Percentiles rank a stretch among this genome's conserved stretches.
phyloP scores from a whole-genome alignment of 768 basidiomycete genomes.

The Arthromyces matolae region DNA sequence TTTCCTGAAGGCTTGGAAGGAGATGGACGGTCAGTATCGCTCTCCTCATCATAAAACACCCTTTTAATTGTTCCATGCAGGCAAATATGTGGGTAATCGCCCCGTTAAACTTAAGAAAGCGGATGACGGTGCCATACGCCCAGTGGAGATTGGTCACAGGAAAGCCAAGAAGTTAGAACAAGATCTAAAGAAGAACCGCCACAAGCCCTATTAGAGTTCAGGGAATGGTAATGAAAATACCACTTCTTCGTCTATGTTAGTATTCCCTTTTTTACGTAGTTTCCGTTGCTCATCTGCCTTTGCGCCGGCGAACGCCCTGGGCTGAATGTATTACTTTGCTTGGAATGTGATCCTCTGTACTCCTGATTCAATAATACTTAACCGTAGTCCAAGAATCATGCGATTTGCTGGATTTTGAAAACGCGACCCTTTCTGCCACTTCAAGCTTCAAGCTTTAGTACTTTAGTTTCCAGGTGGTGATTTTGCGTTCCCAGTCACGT shows the following conservation, averaged over 20 bases:
- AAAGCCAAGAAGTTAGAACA: conserved; percentile 90
- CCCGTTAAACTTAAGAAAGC: conserved; percentile 98
- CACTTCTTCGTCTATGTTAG: conserved; percentile 13
- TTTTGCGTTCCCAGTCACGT: too few relatives aligned
- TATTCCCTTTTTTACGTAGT: conserved; percentile 8
- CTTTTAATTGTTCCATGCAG: conserved; percentile 31
- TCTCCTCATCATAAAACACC: background rate
- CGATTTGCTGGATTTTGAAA: too few relatives aligned
- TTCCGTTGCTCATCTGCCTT: conserved; percentile 11
- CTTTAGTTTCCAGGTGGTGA: too few relatives aligned
- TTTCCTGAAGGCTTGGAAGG: conserved; percentile 97
- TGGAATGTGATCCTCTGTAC: background rate
- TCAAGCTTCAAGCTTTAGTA: too few relatives aligned
- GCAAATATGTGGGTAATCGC: conserved; percentile 97
- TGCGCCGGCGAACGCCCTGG: too few relatives aligned
- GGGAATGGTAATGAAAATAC: conserved; percentile 3
- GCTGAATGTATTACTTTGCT: too few relatives aligned
- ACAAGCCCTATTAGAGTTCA: conserved; percentile 69
- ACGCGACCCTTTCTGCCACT: too few relatives aligned
- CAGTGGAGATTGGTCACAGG: conserved; percentile 89
- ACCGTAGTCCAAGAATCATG: too few relatives aligned
- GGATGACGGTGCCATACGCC: conserved; percentile 77
- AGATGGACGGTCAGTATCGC: conserved; percentile 84
- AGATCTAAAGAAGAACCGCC: conserved; percentile 87
- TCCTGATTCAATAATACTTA: too few relatives aligned